These are phyloP conservation scores for Ophiostoma tasmaniense DNA, from an alignment of 2,329 filamentous ascomycete species.

Conservation along the genomic window DNA sequence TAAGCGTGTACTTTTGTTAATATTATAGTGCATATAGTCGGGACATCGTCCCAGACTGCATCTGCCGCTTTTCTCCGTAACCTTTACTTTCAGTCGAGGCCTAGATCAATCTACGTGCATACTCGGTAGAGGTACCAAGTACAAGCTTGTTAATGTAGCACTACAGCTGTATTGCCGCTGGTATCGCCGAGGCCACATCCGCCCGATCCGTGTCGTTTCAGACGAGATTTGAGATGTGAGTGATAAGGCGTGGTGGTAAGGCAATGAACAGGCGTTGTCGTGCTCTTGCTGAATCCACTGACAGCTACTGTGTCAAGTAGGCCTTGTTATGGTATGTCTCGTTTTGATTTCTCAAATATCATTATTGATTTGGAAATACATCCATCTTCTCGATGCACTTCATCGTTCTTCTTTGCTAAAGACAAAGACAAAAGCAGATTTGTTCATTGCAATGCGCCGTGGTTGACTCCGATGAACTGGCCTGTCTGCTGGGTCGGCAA, in stretches of 20 bases:
- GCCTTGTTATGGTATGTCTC: too few relatives aligned
- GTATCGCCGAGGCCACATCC: neutral
- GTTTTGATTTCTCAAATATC: too few relatives aligned
- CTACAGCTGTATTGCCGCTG: neutral
- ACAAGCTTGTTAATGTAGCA: neutral
- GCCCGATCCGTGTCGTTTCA: neutral
- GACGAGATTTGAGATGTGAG: neutral
- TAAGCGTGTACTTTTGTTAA: too few relatives aligned
- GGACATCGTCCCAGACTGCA: neutral
- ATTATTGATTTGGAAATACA: too few relatives aligned
- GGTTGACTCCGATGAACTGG: neutral
- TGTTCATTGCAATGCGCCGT: too few relatives aligned
- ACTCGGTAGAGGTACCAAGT: neutral
- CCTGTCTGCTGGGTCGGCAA: neutral
- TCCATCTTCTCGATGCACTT: too few relatives aligned
- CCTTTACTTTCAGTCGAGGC: neutral
- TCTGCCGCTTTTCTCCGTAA: neutral
- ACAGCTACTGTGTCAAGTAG: too few relatives aligned
- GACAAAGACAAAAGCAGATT: too few relatives aligned
- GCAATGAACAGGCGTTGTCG: neutral
- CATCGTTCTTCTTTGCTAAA: too few relatives aligned
- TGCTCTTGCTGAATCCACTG: too few relatives aligned
- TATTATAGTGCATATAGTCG: neutral
- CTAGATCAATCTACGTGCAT: neutral
- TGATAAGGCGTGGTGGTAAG: neutral